These are phyloP conservation scores for Xylaria grammica DNA, from an alignment of 495 filamentous ascomycete genomes.

Conservation along the genomic window DNA sequence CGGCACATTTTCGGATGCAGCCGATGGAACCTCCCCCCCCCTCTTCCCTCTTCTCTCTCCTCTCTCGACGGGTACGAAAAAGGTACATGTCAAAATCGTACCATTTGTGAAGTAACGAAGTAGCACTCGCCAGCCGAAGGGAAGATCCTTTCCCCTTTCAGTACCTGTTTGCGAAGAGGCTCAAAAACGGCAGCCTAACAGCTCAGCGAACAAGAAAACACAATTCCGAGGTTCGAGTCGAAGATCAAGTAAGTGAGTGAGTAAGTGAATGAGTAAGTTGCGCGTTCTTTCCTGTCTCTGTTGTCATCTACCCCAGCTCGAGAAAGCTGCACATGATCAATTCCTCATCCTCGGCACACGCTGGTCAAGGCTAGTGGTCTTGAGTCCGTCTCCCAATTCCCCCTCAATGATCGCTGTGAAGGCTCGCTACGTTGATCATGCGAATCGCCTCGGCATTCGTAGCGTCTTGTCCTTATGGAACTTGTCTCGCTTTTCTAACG, in stretches of 20 bases:
- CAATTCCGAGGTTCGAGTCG: too few relatives aligned
- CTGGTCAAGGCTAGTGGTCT: too few relatives aligned
- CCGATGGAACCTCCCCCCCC: too few relatives aligned
- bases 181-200: background rate
- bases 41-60: too few relatives aligned
- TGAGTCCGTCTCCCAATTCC: background rate
- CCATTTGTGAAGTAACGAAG: background rate
- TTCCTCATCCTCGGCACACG: background rate
- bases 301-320: background rate
- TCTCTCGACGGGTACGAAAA: too few relatives aligned
- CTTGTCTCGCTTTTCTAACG: background rate
- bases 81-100: background rate
- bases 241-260: too few relatives aligned
- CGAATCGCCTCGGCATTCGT: background rate
- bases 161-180: constrained; percentile 12
- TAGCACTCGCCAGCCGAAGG: too few relatives aligned
- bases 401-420: background rate
- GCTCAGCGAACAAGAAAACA: background rate
- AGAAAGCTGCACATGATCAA: background rate
- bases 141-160: background rate
- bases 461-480: background rate
- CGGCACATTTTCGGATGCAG: too few relatives aligned
- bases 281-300: background rate
- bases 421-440: background rate
- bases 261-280: too few relatives aligned